These are phyloP conservation scores for Plasmodium relictum DNA, from an alignment of 169 alveolate species.

Conservation along the genomic window DNA sequence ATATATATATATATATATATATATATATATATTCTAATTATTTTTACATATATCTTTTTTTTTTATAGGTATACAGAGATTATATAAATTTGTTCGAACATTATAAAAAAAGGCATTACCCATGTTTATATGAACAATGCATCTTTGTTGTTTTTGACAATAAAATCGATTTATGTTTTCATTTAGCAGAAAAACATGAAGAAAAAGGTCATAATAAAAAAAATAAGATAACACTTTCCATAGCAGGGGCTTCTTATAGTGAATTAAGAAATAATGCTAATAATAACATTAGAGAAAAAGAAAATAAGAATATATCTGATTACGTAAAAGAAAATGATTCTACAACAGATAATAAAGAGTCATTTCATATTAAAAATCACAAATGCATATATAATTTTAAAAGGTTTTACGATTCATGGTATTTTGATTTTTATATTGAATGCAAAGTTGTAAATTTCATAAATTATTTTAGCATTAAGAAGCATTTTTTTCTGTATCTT, in stretches of 20 bases:
- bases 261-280: constrained; percentile 48
- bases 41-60: no score
- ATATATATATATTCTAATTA: neutral
- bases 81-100: constrained; percentile 78
- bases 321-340: neutral
- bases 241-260: constrained; percentile 67
- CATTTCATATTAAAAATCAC: constrained; percentile 14
- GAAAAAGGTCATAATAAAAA: constrained; percentile 51
- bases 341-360: neutral
- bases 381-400: constrained; percentile 73
- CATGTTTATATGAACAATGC: constrained; percentile 82
- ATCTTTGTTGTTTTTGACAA: constrained; percentile 83
- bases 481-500: constrained; percentile 30
- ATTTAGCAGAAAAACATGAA: constrained; percentile 79
- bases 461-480: constrained; percentile 27
- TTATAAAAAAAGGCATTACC: constrained; percentile 80
- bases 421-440: constrained; percentile 68
- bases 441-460: constrained; percentile 43
- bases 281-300: neutral
- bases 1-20: neutral
- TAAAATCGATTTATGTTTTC: constrained; percentile 79
- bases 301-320: neutral
- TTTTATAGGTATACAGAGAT: constrained; percentile 78
- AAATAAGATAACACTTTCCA: constrained; percentile 60
- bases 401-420: constrained; percentile 69